Percentiles rank a stretch among this genome's conserved stretches.
phyloP scores from a whole-genome alignment of 169 alveolate genomes.

The Eimeria praecox region DNA sequence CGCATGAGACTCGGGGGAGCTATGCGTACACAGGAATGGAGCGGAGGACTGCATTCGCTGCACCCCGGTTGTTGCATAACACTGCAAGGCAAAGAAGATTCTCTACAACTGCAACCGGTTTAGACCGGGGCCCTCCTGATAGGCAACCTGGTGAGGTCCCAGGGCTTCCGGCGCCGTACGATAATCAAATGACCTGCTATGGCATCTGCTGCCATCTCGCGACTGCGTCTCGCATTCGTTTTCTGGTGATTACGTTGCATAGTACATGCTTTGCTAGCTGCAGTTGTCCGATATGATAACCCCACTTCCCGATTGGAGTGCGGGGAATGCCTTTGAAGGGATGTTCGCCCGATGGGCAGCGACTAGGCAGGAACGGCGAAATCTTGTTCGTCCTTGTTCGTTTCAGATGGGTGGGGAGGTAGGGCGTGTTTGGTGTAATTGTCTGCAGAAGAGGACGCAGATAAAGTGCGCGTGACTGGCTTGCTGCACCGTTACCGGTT shows the following conservation, averaged over 20 bases:
- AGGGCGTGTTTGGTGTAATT: neutral
- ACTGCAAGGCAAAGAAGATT: neutral
- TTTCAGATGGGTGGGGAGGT: neutral
- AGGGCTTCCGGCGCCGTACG: neutral
- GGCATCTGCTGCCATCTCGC: neutral
- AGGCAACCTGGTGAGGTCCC: neutral
- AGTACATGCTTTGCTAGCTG: neutral
- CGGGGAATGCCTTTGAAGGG: neutral
- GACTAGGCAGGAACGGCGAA: neutral
- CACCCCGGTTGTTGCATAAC: neutral
- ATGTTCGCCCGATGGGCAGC: neutral
- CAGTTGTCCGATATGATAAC: too few species aligned
- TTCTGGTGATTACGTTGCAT: neutral
- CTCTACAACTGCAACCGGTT: neutral
- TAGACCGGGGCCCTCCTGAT: neutral
- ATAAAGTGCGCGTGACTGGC: neutral
- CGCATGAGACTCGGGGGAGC: neutral
- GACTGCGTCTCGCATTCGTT: neutral
- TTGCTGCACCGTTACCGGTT: slow-evolving; percentile 45
- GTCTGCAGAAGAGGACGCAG: neutral
- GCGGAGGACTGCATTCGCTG: neutral
- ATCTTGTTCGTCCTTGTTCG: neutral
- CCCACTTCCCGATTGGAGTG: neutral
- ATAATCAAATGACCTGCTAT: neutral
- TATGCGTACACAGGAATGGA: neutral